phyloP scores from a whole-genome alignment of 176 grass and related monocot species.

The Rhynchospora breviuscula region DNA sequence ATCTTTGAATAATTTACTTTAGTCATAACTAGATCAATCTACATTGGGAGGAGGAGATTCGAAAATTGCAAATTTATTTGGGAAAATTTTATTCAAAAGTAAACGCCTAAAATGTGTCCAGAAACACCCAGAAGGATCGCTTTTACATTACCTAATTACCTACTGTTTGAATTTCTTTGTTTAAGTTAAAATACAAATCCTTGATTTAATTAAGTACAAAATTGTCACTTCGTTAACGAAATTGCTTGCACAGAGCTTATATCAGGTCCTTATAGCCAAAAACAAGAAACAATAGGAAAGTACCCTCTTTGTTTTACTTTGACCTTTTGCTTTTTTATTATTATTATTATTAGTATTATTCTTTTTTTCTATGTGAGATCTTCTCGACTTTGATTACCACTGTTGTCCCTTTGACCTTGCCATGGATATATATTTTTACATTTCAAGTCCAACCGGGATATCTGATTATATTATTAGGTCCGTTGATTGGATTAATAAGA shows the following conservation, averaged over 20 bases:
- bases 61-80: background rate
- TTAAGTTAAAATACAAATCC: background rate
- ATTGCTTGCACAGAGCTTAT: background rate
- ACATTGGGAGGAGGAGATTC: background rate
- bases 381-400: background rate
- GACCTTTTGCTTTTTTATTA: background rate
- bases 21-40: background rate
- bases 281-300: background rate
- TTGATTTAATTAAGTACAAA: background rate
- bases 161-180: background rate
- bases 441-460: background rate
- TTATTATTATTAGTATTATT: no score
- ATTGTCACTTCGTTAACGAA: background rate
- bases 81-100: background rate
- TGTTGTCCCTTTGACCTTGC: constrained; percentile 1
- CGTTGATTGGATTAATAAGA: background rate
- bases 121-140: background rate
- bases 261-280: background rate
- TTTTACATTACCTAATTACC: background rate
- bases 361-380: background rate
- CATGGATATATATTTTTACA: background rate
- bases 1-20: constrained; percentile 22
- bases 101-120: background rate
- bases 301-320: background rate
- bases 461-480: background rate